Percentiles rank a stretch among this genome's conserved stretches.
phyloP scores from a whole-genome alignment of 2,329 filamentous ascomycete species.

The Sporothrix globosa region DNA sequence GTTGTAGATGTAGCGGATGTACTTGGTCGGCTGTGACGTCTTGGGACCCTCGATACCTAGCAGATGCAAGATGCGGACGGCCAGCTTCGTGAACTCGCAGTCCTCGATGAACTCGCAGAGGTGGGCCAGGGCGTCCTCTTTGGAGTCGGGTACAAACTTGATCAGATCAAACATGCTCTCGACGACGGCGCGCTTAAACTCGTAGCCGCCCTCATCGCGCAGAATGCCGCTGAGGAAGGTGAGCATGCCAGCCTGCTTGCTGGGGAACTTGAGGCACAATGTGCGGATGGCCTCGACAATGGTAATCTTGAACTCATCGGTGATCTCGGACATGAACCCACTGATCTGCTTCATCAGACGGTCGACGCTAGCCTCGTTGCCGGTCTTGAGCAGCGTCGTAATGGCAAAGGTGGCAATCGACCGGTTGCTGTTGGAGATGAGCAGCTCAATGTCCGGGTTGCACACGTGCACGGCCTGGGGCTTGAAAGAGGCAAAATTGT shows the following conservation, averaged over 20 bases:
- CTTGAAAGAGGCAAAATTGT: constrained; percentile 96
- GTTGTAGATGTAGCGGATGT: constrained; percentile 99
- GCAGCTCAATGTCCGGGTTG: constrained; percentile 95
- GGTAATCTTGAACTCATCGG: constrained; percentile 99
- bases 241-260: constrained; percentile 97
- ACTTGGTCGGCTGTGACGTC: constrained; percentile 94
- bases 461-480: constrained; percentile 87
- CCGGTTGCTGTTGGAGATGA: constrained; percentile 95
- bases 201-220: constrained; percentile 94
- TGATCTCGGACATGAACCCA: constrained; percentile 98
- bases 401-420: constrained; percentile 98
- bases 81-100: constrained; percentile 97
- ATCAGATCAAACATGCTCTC: constrained; percentile 99
- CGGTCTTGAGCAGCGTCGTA: constrained; percentile 95
- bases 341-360: constrained; percentile 98
- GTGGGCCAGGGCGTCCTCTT: constrained; percentile 82
- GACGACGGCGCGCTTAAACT: constrained; percentile 96
- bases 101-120: constrained; percentile 99
- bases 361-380: constrained; percentile 96
- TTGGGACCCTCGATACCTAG: constrained; percentile 94
- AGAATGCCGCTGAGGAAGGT: constrained; percentile 96
- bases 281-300: constrained; percentile 98
- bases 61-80: constrained; percentile 90
- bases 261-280: constrained; percentile 94
- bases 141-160: constrained; percentile 93